Base-by-base conservation (phyloP, 148 eudicot genomes). In the Chenopodium berlandieri region DNA sequence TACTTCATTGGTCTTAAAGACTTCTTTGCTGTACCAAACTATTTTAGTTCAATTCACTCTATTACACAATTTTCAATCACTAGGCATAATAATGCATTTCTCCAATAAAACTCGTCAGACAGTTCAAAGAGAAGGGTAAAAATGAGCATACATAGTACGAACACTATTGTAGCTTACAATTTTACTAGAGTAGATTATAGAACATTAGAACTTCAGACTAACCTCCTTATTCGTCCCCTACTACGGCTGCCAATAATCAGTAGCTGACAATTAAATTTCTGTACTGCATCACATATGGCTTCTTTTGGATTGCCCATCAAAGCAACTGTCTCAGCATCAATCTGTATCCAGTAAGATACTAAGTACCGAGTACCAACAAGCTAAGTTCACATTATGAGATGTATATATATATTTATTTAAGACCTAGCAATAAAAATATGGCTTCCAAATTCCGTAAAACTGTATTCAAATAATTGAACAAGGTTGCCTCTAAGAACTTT, bases 241-340 rank as follows among this genome's bases (percentile, higher is more conserved):
- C 93, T 78, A 81, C 91, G 91, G 80, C 87, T 91, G 52, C 97
- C 97, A 25, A 93, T 23, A 1, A 93, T 87, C 71, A 93, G 97
- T 75, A 93, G 75, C 37, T 78, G 47, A 52, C 89, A 75, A 32
- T 87, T 37, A n/a, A 40, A 71, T 81, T 90, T 91, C 54, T 93
- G 88, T n/a, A 89, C 92, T 4, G 92, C 91, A 46, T 86, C 88
- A 84, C 93, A 91, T 71, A 91, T 90, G 23, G 82, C 84, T 48
- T 84, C 92, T 84, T 87, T 89, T 0, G 93, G 91, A 78, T 90
- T 88, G 22, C 97, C 97, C 65, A 83, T 81, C 83, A 82, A 87
- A 50, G 85, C 84, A 60, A 86, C 27, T n/a, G 89, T 82, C 75
- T 89, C 90, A 71, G 91, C 93, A 11, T 50, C 82, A 47, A 91